Base-by-base conservation (phyloP, 2,329 filamentous ascomycete species). In the Penicillium sp. region DNA sequence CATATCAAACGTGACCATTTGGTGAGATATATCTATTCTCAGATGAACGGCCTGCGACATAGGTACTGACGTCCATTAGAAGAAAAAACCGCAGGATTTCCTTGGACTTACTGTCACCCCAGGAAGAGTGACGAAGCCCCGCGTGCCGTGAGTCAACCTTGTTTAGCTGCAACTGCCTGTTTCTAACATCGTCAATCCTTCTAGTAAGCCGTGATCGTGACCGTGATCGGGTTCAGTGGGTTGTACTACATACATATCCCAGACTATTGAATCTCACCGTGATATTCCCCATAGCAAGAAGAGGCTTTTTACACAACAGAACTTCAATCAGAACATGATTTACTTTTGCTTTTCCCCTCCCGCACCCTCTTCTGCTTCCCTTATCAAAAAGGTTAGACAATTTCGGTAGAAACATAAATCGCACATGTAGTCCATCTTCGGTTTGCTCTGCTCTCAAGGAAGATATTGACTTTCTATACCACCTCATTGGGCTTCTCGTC, bases 221-320 rank as follows among this genome's bases (percentile, higher is more conserved):
- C 0, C 1, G 3, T 21, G n/a, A 4, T 23, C 10, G 5, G 5
- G 13, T n/a, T n/a, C 18, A 3, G 13, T n/a, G 23, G 9, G 16
- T 29, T 13, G 16, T 29, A 2, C 12, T 29, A 3, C 40, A 29
- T 13, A 10, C 16, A 21, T 21, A 13, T 29, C 16, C 5, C 16
- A 18, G 13, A 3, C 3, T 45, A 21, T 32, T 21, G 13, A 23
- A 21, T 45, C 7, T 44, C 6, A 13, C 6, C 7, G 3, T 44
- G n/a, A 8, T 8, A 32, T 32, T 15, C 3, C 18, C 29, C 18
- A 10, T 16, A 16, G n/a, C n/a, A 32, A 32, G 29, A 31, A 21
- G n/a, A 32, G n/a, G 8, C 6, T 23, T 23, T 23, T 18, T 18
- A 15, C 7, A 9, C 6, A 32, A 31, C n/a, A 10, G 6, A 32